phyloP scores from a whole-genome alignment of 148 eudicot species.

The Arbutus unedo region DNA sequence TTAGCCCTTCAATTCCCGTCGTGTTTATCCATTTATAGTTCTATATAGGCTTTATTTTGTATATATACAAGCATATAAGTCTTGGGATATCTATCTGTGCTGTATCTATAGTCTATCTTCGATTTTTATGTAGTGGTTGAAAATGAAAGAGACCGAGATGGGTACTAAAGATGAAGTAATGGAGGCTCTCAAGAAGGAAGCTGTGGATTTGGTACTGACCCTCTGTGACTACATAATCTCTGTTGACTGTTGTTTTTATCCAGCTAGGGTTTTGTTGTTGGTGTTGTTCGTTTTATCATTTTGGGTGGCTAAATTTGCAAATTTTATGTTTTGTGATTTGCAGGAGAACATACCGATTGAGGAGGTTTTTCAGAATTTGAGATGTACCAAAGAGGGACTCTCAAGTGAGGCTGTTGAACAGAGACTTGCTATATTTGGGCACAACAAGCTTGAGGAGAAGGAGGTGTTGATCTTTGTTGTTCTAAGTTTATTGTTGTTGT shows the following conservation, averaged over 20 bases:
- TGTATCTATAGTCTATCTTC: neutral
- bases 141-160: conserved; percentile 31
- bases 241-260: neutral
- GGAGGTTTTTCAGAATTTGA: conserved; percentile 76
- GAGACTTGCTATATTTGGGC: conserved; percentile 67
- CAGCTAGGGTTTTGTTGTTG: conserved; percentile 3
- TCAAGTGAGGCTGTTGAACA: conserved; percentile 53
- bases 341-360: conserved; percentile 81
- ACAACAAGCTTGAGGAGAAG: conserved; percentile 83
- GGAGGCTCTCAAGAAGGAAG: conserved; percentile 72
- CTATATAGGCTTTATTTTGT: neutral
- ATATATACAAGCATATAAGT: neutral
- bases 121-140: neutral
- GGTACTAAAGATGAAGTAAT: conserved; percentile 55
- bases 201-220: conserved; percentile 77
- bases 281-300: neutral
- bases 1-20: neutral
- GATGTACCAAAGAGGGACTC: conserved; percentile 69
- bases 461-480: conserved; percentile 32
- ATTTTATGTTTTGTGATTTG: conserved; percentile 11
- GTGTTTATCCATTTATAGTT: neutral
- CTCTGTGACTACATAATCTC: conserved; percentile 18
- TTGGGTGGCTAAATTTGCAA: neutral
- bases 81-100: neutral
- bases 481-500: conserved; percentile 13